These are phyloP conservation scores for Metschnikowia koreensis DNA, from an alignment of 805 yeast genomes.

Conservation along the genomic window DNA sequence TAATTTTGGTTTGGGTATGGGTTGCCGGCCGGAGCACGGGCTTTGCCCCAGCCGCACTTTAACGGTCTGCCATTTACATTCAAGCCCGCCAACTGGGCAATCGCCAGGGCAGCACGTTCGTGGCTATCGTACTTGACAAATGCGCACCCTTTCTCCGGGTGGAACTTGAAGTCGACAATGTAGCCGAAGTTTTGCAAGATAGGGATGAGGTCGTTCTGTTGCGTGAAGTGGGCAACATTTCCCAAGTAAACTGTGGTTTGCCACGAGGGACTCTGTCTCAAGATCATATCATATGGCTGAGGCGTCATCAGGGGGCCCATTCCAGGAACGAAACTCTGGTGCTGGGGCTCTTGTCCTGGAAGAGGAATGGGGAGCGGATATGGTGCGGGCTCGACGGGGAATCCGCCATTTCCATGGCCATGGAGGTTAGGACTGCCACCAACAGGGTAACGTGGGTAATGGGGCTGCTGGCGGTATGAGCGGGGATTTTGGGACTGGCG, in stretches of 20 bases:
- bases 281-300: conserved; percentile 64
- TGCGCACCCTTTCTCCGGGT: conserved; percentile 83
- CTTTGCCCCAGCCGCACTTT: conserved; percentile 88
- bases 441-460: conserved; percentile 2
- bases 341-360: conserved; percentile 2
- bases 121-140: conserved; percentile 85
- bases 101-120: conserved; percentile 86
- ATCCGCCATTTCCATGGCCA: background rate
- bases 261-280: conserved; percentile 79
- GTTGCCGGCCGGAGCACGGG: conserved; percentile 22
- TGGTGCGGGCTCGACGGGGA: conserved; percentile 1
- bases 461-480: conserved; percentile 3
- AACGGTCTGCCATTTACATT: conserved; percentile 73
- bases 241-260: conserved; percentile 86
- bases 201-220: conserved; percentile 71
- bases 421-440: conserved; percentile 2
- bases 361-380: conserved; percentile 8
- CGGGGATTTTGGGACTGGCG: conserved; percentile 5
- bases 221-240: conserved; percentile 73
- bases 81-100: conserved; percentile 72
- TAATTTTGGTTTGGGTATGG: background rate
- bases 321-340: background rate
- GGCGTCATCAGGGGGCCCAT: conserved; percentile 40
- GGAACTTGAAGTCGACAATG: conserved; percentile 76
- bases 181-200: conserved; percentile 76